Evolutionary conservation across 495 filamentous ascomycete genomes (phyloP), one percentile per base, ranked within the genome.

Genomic region (Aspergillus asperescens): DNA sequence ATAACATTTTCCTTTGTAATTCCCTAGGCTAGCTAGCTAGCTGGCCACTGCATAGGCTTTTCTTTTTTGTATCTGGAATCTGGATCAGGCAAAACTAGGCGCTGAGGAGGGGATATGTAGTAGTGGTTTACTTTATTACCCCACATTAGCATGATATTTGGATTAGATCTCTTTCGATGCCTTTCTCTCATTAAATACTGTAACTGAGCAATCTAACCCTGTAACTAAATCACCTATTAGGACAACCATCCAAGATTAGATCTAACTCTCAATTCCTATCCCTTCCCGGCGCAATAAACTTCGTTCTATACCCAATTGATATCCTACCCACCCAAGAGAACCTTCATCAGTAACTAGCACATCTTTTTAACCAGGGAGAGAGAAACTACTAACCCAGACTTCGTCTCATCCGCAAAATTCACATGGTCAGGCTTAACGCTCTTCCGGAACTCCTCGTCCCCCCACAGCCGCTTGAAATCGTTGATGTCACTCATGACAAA

Each of bases 401-500:
- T 27, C 16, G 38, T 50, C 37, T 48, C 47, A 27, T 55, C 52
- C 15, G 52, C 52, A 29, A 55, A 55, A 27, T 49, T 55, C 28
- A 35, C 31, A 35, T 55, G 52, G 20, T 55, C 52, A 20, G 52
- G 52, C 52, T 49, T 46, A 8, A 56, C 54, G 7, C 29, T 51
- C 8, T 16, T 27, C 18, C 46, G 31, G 18, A 56, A 50, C 31
- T 50, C 54, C 29, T 44, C 47, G 25, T 50, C 47, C 7, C 51
- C 47, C 54, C 54, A 56, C 1, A 56, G 20, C 16, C 15, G 28
- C 29, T 46, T 56, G 9, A 56, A 56, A 18, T 40, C 47, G 10
- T 20, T 12, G 15, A 56, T 39, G 8, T 56, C 54, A 23, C 27
- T 34, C 54, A 50, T 56, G 6, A 56, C 54, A 41, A 56, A 56